These are phyloP conservation scores for Hypoxylon rickii DNA, from an alignment of 495 filamentous ascomycete species.

Conservation along the genomic window DNA sequence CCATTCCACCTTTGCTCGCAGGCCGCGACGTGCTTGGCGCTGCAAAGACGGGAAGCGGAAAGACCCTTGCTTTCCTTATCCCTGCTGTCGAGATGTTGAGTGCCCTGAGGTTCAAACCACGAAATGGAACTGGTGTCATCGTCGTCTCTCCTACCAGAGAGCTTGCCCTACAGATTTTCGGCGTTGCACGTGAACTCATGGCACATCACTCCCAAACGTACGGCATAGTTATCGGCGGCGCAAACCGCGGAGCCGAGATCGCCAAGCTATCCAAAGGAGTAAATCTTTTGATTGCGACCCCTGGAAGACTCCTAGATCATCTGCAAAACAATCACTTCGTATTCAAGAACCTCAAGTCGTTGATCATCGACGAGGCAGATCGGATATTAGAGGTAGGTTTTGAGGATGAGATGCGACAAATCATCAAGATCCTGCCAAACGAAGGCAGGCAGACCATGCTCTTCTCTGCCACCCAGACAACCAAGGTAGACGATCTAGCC, in stretches of 20 bases:
- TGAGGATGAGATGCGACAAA: constrained; percentile 97
- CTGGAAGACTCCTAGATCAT: constrained; percentile 90
- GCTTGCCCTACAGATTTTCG: constrained; percentile 93
- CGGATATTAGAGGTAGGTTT: constrained; percentile 96
- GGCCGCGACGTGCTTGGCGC: constrained; percentile 92
- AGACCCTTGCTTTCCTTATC: constrained; percentile 93
- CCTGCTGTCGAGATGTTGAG: constrained; percentile 94
- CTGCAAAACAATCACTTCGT: constrained; percentile 93
- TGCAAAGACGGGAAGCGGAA: constrained; percentile 95
- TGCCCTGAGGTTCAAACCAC: constrained; percentile 81
- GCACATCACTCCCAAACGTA: constrained; percentile 80
- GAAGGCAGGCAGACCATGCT: constrained; percentile 93
- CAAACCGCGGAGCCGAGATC: constrained; percentile 87
- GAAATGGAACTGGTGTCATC: constrained; percentile 81
- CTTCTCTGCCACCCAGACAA: constrained; percentile 97
- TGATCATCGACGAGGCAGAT: constrained; percentile 93
- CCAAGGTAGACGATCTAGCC: constrained; percentile 96
- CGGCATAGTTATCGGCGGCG: constrained; percentile 94
- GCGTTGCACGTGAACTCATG: constrained; percentile 91
- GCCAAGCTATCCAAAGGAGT: constrained; percentile 94
- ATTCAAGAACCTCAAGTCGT: constrained; percentile 86
- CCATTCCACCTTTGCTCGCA: constrained; percentile 84
- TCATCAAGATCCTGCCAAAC: constrained; percentile 91
- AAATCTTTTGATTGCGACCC: constrained; percentile 92
- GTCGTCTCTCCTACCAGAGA: constrained; percentile 89